Evolutionary conservation across 208 protist species (phyloP).

Genomic region (Leishmania gerbilli): DNA sequence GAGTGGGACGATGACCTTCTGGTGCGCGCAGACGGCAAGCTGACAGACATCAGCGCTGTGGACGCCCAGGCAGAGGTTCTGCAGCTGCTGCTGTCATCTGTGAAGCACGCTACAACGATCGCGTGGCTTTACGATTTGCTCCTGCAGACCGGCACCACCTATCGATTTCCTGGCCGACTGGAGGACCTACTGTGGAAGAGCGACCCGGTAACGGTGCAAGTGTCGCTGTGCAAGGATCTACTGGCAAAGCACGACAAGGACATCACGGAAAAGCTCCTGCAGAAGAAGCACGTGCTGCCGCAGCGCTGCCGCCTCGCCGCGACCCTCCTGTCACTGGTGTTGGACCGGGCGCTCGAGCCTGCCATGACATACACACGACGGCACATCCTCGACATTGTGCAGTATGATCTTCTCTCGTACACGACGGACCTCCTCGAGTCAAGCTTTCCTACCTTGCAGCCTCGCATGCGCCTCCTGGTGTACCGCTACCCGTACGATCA

Average conservation of each 20-base stretch:
- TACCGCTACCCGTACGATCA: constrained; percentile 47
- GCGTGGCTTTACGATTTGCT: constrained; percentile 64
- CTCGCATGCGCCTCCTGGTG: constrained; percentile 47
- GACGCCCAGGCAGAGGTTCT: constrained; percentile 64
- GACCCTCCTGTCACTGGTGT: constrained; percentile 39
- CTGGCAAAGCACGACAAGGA: constrained; percentile 25
- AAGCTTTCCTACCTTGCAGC: constrained; percentile 41
- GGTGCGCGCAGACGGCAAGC: constrained; percentile 2
- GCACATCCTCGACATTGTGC: constrained; percentile 43
- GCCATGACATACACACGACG: constrained; percentile 47
- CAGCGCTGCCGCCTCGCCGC: constrained; percentile 43
- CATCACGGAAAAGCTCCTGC: constrained; percentile 36
- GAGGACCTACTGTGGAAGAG: constrained; percentile 44
- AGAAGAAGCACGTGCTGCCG: constrained; percentile 36
- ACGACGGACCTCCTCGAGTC: constrained; percentile 47
- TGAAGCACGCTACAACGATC: constrained; percentile 42
- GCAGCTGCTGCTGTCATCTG: constrained; percentile 36
- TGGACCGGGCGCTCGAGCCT: constrained; percentile 23
- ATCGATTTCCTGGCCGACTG: constrained; percentile 34
- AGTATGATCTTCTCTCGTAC: constrained; percentile 42
- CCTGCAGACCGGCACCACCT: constrained; percentile 19
- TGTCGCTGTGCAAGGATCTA: constrained; percentile 48
- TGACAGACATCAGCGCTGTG: constrained; percentile 34
- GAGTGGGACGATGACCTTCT: constrained; percentile 23
- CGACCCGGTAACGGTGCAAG: constrained; percentile 36